Conservation (phyloP, 2,329 filamentous ascomycete species). For the Paecilomyces sp. region DNA sequence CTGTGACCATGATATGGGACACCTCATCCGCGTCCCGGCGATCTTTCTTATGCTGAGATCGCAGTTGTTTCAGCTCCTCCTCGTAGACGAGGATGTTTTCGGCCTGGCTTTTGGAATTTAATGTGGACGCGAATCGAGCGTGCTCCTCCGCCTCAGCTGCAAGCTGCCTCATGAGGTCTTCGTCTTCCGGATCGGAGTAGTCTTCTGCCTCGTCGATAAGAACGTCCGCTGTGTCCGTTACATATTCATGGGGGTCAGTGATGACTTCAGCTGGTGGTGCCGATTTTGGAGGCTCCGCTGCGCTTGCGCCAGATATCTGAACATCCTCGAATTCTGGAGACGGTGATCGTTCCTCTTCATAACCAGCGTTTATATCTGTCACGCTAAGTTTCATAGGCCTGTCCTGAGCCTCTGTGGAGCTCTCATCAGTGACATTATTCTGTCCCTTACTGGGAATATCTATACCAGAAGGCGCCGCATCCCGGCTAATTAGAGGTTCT, state of each 20-base stretch:
- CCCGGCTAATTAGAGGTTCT: not conserved
- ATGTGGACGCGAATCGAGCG: conserved; percentile 78
- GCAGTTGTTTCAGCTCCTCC: conserved; percentile 74
- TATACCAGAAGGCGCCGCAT: not conserved
- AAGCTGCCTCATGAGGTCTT: conserved; percentile 77
- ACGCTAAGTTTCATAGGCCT: not conserved
- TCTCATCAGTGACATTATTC: not conserved
- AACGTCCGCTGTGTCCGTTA: conserved; percentile 14
- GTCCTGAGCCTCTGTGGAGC: not conserved
- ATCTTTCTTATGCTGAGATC: conserved; percentile 94
- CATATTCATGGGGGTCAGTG: conserved; percentile 8
- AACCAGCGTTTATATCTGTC: not conserved
- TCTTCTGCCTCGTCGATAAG: conserved; percentile 47
- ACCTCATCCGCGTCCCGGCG: conserved; percentile 94
- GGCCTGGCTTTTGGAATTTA: conserved; percentile 66
- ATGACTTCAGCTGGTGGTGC: conserved; percentile 17
- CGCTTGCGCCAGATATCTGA: conserved; percentile 21
- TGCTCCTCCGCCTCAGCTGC: conserved; percentile 90
- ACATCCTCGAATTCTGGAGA: conserved; percentile 49
- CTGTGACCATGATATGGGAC: conserved; percentile 88
- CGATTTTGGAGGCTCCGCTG: conserved; percentile 12
- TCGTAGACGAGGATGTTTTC: conserved; percentile 78
- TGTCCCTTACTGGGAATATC: not conserved
- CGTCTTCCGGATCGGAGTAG: conserved; percentile 84
- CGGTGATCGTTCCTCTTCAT: conserved; percentile 26